Base-by-base conservation (phyloP, 2,329 filamentous ascomycete species). In the Penicillium fuscoglaucum region DNA sequence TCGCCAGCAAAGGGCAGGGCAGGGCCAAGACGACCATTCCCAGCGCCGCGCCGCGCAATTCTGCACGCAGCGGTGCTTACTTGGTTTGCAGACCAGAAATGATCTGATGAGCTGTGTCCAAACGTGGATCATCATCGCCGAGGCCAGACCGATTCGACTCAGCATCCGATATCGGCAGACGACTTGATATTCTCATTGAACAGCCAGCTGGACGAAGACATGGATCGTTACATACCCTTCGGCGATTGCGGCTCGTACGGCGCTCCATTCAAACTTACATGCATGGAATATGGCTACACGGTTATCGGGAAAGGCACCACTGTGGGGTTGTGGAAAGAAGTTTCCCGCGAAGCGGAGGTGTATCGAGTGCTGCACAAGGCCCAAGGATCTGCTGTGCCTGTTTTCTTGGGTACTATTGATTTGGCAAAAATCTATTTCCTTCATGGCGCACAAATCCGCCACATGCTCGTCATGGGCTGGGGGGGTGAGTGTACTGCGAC, bases 351-450 rank as follows among this genome's bases (percentile, higher is more conserved):
- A 33, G 46, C 46, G 12, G 12, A 48, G 6, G 19, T 48, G 4
- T 48, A 37, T 15, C 19, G 17, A 9, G 9, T 48, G 0, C 8
- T 37, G 2, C 29, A n/a, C 1, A 57, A 56, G 17, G 54, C 47
- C 0, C 35, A 63, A 45, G 61, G 59, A 4, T 56, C 53, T 37
- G 48, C 59, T 41, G 48, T 63, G 2, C 59, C 61, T 49, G 48
- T 63, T 28, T 63, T 63, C 28, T n/a, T 63, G 3, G 59, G 54
- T 6, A 57, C 45, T 1, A 63, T 63, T 13, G 57, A 60, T 41
- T 44, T 61, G 6, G 54, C 59, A 9, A 56, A 58, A 49, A 60
- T 61, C 24, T 72, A 71, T 46, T 73, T 72, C 48, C 62, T 71
- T 9, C 56, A 72, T 58, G 64, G 67, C 1, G 65, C 33, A 49